Evolutionary conservation across 805 yeast species (phyloP).

Genomic region (Debaryomyces maramus): DNA sequence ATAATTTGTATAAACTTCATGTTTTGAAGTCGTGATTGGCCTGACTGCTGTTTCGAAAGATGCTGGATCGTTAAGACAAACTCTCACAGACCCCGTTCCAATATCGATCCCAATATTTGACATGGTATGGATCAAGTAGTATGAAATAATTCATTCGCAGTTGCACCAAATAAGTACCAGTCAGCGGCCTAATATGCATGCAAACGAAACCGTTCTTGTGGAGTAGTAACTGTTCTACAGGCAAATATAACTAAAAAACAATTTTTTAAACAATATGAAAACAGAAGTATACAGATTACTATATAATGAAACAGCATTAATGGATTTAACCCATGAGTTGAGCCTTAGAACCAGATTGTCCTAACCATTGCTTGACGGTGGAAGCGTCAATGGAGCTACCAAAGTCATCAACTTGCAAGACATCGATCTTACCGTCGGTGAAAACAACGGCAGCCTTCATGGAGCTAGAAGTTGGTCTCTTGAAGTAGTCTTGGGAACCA

Average conservation of each 20-base stretch:
- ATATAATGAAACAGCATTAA: no score
- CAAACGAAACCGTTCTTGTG: no score
- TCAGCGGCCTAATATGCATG: no score
- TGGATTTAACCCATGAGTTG: slow-evolving; percentile 1
- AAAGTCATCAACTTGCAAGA: slow-evolving; percentile 56
- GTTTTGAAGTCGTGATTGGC: slow-evolving; percentile 18
- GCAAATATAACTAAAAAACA: no score
- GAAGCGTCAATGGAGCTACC: slow-evolving; percentile 44
- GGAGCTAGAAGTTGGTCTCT: slow-evolving; percentile 75
- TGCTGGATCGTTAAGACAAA: slow-evolving; percentile 25
- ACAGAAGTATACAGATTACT: no score
- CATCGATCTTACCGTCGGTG: slow-evolving; percentile 52
- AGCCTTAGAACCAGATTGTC: slow-evolving; percentile 51
- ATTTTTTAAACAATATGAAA: no score
- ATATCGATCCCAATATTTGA: slow-evolving; percentile 47
- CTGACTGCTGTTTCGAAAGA: slow-evolving; percentile 15
- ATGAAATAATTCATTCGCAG: no score
- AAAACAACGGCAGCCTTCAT: slow-evolving; percentile 92
- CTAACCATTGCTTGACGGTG: slow-evolving; percentile 63
- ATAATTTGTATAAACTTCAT: slow-evolving; percentile 13
- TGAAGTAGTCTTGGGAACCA: slow-evolving; percentile 83
- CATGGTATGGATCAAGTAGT: no score
- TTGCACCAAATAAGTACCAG: no score
- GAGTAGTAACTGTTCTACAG: no score
- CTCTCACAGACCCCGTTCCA: slow-evolving; percentile 52